Conservation (phyloP, 2,329 filamentous ascomycete genomes). For the Talaromyces islandicus region DNA sequence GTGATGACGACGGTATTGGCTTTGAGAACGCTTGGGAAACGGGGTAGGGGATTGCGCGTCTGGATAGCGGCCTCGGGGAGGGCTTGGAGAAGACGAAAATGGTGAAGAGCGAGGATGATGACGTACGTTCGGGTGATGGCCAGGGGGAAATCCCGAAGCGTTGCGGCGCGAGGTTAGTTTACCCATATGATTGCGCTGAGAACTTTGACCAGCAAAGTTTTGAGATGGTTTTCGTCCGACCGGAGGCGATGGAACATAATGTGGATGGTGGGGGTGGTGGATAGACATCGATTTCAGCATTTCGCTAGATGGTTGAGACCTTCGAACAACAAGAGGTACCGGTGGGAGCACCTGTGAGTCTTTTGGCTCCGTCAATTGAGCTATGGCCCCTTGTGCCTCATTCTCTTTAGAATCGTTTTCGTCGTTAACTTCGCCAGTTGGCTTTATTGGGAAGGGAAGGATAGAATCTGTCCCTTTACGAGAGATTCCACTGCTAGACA, state of each 20-base stretch:
- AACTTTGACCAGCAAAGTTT: not conserved
- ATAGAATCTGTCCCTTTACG: not conserved
- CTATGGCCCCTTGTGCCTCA: not conserved
- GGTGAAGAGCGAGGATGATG: not conserved
- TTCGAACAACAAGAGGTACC: constrained; percentile 19
- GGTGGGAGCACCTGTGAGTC: constrained; percentile 29
- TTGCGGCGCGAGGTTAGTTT: not conserved
- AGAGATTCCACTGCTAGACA: not conserved
- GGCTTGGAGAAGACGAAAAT: not conserved
- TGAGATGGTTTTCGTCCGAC: constrained; percentile 7
- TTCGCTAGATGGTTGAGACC: constrained; percentile 19
- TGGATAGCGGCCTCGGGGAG: not conserved
- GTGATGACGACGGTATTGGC: constrained; percentile 1
- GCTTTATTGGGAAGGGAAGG: not conserved
- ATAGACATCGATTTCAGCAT: constrained; percentile 15
- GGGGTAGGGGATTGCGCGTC: not conserved
- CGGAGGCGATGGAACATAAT: constrained; percentile 16
- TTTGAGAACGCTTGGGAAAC: not conserved
- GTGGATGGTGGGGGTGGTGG: constrained; percentile 22
- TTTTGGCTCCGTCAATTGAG: constrained; percentile 21
- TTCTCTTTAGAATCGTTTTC: not conserved
- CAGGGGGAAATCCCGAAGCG: not conserved
- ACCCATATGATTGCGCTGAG: not conserved
- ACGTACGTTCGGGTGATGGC: not conserved
- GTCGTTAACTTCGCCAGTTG: not conserved